phyloP scores from a whole-genome alignment of 768 basidiomycete species.

The Exsudoporus frostii region DNA sequence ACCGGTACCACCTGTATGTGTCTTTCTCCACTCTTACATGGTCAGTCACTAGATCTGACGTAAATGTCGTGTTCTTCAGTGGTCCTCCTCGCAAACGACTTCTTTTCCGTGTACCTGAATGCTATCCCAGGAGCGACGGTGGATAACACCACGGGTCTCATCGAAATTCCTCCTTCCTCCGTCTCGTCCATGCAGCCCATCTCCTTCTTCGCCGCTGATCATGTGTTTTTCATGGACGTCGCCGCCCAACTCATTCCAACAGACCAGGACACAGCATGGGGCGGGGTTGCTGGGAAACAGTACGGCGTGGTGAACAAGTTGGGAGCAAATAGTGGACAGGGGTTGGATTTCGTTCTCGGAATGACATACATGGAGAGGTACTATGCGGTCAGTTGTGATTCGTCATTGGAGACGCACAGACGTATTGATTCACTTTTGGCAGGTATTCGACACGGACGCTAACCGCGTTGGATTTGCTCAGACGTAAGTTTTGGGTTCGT shows the following conservation, averaged over 20 bases:
- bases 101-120: constrained; percentile 13
- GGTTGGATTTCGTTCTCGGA: neutral
- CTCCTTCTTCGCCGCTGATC: constrained; percentile 10
- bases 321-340: neutral
- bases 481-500: constrained; percentile 17
- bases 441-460: constrained; percentile 23
- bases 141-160: constrained; percentile 5
- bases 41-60: neutral
- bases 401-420: neutral
- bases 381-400: constrained; percentile 1
- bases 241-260: constrained; percentile 19
- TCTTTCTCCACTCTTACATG: neutral
- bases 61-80: neutral
- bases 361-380: neutral
- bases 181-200: constrained; percentile 15
- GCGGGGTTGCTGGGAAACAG: constrained; percentile 6
- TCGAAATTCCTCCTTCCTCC: constrained; percentile 16
- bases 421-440: neutral
- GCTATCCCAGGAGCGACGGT: constrained; percentile 15
- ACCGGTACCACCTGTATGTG: constrained; percentile 25
- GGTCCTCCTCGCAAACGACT: constrained; percentile 23
- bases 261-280: constrained; percentile 14
- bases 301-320: constrained; percentile 6
- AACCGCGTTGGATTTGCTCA: constrained; percentile 20
- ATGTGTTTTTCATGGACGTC: constrained; percentile 16